Evolutionary conservation across 2,329 filamentous ascomycete species (phyloP), one percentile per base, ranked within the genome.

Genomic region (Chaetomium olivaceum): DNA sequence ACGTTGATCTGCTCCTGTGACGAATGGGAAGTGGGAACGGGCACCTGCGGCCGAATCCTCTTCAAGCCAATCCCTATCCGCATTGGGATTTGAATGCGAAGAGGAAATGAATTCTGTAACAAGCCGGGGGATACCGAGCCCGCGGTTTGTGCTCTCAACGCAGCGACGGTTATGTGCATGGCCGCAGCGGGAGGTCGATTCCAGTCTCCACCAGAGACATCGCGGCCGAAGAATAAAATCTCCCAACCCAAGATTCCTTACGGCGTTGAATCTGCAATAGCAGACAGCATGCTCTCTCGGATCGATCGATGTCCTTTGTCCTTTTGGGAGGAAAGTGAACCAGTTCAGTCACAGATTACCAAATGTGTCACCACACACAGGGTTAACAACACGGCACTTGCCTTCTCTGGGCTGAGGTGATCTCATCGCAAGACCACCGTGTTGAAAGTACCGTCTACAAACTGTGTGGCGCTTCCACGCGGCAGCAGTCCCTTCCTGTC

Each of bases 391-490:
- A 39, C n/a, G 31, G 54, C 25, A 54, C 25, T 43, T 33, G 21
- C 48, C 46, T 51, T 21, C 16, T 60, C 19, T 36, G 58, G 29
- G 27, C 58, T 9, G 48, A 36, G 27, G 46, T 9, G 48, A 36
- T 39, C 36, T 31, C 43, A 31, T 25, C 9, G 36, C 57, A 16
- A 33, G n/a, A 27, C 5, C 39, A 29, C 57, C 39, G 39, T 60
- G 43, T 4, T 21, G 25, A 50, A 8, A 33, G 27, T 43, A 29
- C 31, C 29, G 48, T 61, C 9, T 19, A 7, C 4, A 36, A 43
- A 61, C 59, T 62, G 60, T 62, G 60, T 62, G 60, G 60, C 51
- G 33, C 60, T 29, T 61, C 48, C 60, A 56, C 60, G 51, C 59
- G 43, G 46, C 48, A 46, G 51, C 39, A 46, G 33, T 62, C 51